Conservation (phyloP, 768 basidiomycete species). For the Coprinopsis strossmayeri region DNA sequence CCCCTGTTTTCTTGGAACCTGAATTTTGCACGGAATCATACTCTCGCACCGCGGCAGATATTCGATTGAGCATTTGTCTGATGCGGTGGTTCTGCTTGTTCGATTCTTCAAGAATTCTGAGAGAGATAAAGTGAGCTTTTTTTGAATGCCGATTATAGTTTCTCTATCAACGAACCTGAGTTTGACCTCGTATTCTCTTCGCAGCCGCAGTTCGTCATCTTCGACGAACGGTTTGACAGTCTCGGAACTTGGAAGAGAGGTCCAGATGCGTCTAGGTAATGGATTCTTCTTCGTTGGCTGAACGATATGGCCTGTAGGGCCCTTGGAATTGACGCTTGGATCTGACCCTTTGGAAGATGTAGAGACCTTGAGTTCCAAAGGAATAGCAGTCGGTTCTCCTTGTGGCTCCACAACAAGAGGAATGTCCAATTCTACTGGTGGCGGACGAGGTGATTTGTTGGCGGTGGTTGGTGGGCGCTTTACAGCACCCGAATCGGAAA, state of each 20-base stretch:
- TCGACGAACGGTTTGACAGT: constrained; percentile 19
- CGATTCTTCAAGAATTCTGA: constrained; percentile 52
- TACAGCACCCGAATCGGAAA: not conserved
- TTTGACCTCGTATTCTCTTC: constrained; percentile 54
- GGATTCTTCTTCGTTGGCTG: not conserved
- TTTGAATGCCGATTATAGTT: constrained; percentile 3
- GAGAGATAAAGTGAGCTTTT: not conserved
- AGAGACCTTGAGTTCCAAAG: constrained; percentile 2
- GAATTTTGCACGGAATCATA: constrained; percentile 56
- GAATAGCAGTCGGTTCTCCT: not conserved
- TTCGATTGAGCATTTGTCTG: constrained; percentile 61
- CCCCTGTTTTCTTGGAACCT: constrained; percentile 40
- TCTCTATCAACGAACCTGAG: constrained; percentile 33
- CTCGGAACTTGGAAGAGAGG: constrained; percentile 21
- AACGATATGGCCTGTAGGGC: not conserved
- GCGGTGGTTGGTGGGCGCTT: not conserved
- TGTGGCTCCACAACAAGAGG: not conserved
- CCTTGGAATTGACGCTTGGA: not conserved
- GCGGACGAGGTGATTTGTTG: not conserved
- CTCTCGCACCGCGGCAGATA: constrained; percentile 56
- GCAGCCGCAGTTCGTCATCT: constrained; percentile 41
- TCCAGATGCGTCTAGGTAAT: constrained; percentile 16
- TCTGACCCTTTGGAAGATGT: constrained; percentile 2
- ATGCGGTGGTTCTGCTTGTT: constrained; percentile 59
- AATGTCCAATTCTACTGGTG: not conserved